phyloP scores from a whole-genome alignment of 108 stramenopile species.

The Seminavis robusta region DNA sequence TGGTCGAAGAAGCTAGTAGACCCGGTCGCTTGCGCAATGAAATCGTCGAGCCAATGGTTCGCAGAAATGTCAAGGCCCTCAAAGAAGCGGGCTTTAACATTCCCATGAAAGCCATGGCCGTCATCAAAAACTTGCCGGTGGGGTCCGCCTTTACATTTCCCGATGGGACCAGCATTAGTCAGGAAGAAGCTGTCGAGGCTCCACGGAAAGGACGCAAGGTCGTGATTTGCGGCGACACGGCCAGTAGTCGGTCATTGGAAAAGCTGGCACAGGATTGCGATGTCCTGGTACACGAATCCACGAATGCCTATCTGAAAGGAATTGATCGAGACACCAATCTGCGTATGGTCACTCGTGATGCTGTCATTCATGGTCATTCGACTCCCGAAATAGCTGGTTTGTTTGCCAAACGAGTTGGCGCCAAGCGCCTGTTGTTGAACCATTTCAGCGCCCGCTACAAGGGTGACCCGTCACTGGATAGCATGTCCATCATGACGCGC shows the following conservation, averaged over 20 bases:
- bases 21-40: conserved; percentile 84
- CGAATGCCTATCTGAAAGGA: conserved; percentile 72
- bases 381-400: conserved; percentile 83
- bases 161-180: conserved; percentile 80
- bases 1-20: conserved; percentile 73
- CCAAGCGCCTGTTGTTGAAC: conserved; percentile 76
- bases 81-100: conserved; percentile 61
- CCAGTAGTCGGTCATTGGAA: conserved; percentile 43
- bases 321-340: conserved; percentile 62
- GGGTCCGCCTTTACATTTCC: conserved; percentile 86
- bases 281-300: conserved; percentile 89
- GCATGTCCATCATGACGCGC: conserved; percentile 76
- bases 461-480: conserved; percentile 72
- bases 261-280: conserved; percentile 70
- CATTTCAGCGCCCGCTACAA: conserved; percentile 84
- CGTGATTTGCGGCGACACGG: conserved; percentile 92
- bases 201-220: conserved; percentile 85
- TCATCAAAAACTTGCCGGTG: conserved; percentile 73
- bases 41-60: conserved; percentile 69
- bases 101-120: conserved; percentile 83
- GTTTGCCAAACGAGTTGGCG: conserved; percentile 61
- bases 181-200: conserved; percentile 81
- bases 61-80: conserved; percentile 69
- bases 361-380: conserved; percentile 82
- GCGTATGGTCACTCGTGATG: conserved; percentile 52